Base-by-base conservation (phyloP, 164 flowering plant species). In the Magnolia sinica region DNA sequence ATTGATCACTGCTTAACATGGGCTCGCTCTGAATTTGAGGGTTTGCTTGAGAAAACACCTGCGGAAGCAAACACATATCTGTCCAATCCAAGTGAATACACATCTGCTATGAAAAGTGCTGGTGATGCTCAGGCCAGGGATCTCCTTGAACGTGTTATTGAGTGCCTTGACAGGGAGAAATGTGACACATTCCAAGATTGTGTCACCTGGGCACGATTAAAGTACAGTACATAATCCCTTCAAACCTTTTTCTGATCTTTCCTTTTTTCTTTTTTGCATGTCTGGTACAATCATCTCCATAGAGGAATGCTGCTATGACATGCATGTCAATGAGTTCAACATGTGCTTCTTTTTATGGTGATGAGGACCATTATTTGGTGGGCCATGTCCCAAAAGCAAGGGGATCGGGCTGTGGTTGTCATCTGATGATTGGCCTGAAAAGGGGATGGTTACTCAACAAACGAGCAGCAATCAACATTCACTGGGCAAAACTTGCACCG, bases 11-110 rank as follows among this genome's bases (percentile, higher is more conserved):
- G 98, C 82, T 81, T 93, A 78, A 93, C 96, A 23, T 93, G 98
- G 98, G 98, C 98, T 66, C 88, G 96, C 37, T 93, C 96, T 5
- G 98, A 92, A 79, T 93, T 93, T 82, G 98, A 93, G 86, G 96
- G 98, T 22, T 83, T 91, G 86, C 90, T 93, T 67, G 98, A 92
- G 88, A 93, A 93, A 83, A 93, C 96, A 68, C 98, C 98, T 10
- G 85, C 95, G 68, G 98, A 92, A 83, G 98, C 88, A 18, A 93
- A 93, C 83, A 87, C 96, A 8, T 93, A 76, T 82, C 76, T 93
- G 7, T 83, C 89, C 63, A 90, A 84, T 50, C 92, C 98, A 14
- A 79, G 76, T 71, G 95, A 92, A 77, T 93, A 92, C 80, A 72
- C 83, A 13, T 29, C 87, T 76, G 78, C 86, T 14, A 91, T 88